A percentile compares a stretch with the other conserved stretches of the same genome.
phyloP scores from a whole-genome alignment of 352 stramenopile species.

The Phytophthora chlamydospora region DNA sequence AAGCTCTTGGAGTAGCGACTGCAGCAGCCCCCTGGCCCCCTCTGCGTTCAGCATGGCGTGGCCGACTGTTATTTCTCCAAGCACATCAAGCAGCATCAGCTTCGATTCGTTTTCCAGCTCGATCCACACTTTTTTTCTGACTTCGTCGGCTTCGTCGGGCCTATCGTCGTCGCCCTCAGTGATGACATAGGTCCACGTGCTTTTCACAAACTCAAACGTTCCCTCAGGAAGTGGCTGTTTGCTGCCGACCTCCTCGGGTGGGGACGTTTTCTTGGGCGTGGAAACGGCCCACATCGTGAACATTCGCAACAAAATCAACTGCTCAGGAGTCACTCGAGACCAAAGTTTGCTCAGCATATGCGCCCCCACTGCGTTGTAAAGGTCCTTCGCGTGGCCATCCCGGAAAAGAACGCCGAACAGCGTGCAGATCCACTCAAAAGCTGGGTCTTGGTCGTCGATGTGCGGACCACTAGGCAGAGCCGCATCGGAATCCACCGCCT shows the following conservation, averaged over 20 bases:
- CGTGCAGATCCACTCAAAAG: slow-evolving; percentile 82
- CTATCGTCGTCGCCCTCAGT: slow-evolving; percentile 57
- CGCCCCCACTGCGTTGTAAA: slow-evolving; percentile 78
- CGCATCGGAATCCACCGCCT: slow-evolving; percentile 1
- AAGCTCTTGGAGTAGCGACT: slow-evolving; percentile 62
- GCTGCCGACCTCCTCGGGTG: slow-evolving; percentile 7
- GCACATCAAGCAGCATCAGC: slow-evolving; percentile 70
- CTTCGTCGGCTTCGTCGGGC: slow-evolving; percentile 60
- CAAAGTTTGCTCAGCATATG: slow-evolving; percentile 82
- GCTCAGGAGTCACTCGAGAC: slow-evolving; percentile 81
- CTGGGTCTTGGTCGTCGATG: slow-evolving; percentile 58
- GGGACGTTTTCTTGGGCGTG: background rate
- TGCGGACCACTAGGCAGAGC: slow-evolving; percentile 6
- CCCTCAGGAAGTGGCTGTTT: slow-evolving; percentile 16
- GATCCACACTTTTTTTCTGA: slow-evolving; percentile 74
- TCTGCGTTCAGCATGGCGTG: slow-evolving; percentile 16
- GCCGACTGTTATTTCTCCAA: slow-evolving; percentile 61
- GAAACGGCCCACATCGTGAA: slow-evolving; percentile 64
- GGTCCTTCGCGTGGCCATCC: slow-evolving; percentile 45
- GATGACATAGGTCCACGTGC: slow-evolving; percentile 57
- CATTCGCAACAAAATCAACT: slow-evolving; percentile 83
- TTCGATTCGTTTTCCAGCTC: slow-evolving; percentile 81
- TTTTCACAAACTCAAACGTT: slow-evolving; percentile 64
- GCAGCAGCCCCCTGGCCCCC: slow-evolving; percentile 32
- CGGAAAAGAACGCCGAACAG: slow-evolving; percentile 71